Percentiles rank a stretch among this genome's conserved stretches.
Evolutionary conservation across 1,139 yeast species (phyloP).

Genomic region (Geotrichum aggregatum): DNA sequence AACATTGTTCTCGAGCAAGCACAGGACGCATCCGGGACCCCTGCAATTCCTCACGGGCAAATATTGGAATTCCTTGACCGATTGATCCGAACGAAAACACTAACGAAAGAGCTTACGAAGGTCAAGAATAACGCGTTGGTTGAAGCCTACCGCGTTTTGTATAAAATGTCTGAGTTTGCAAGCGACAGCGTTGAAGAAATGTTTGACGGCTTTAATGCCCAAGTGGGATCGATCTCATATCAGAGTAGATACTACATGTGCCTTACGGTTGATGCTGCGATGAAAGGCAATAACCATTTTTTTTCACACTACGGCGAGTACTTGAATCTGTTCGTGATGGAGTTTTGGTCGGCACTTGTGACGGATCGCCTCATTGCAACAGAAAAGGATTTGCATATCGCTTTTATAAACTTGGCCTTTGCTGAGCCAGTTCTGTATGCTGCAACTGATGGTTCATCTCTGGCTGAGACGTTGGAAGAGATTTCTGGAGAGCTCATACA

Average conservation of each 20-base stretch:
- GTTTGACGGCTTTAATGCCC: constrained; percentile 15
- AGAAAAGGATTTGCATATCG: constrained; percentile 60
- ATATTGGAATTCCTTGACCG: constrained; percentile 6
- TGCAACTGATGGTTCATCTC: constrained; percentile 21
- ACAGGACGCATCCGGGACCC: constrained; percentile 36
- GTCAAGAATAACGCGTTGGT: constrained; percentile 15
- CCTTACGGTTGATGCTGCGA: constrained; percentile 8
- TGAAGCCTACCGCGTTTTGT: constrained; percentile 12
- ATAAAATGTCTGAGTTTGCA: neutral
- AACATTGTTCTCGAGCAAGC: constrained; percentile 33
- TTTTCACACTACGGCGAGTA: neutral
- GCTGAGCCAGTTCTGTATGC: constrained; percentile 34
- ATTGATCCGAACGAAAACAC: constrained; percentile 15
- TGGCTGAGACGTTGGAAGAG: constrained; percentile 25
- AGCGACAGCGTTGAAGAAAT: constrained; percentile 3
- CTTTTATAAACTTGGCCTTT: constrained; percentile 49
- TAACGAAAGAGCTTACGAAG: constrained; percentile 10
- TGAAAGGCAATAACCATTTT: neutral
- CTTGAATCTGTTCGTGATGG: constrained; percentile 4
- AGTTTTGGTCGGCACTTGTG: constrained; percentile 56
- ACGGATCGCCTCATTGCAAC: constrained; percentile 60
- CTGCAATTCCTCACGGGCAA: constrained; percentile 8
- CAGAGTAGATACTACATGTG: constrained; percentile 23
- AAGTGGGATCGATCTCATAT: constrained; percentile 21
- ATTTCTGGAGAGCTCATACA: constrained; percentile 36